These are phyloP conservation scores for Botryotinia calthae DNA, from an alignment of 2,329 filamentous ascomycete genomes.

Conservation along the genomic window DNA sequence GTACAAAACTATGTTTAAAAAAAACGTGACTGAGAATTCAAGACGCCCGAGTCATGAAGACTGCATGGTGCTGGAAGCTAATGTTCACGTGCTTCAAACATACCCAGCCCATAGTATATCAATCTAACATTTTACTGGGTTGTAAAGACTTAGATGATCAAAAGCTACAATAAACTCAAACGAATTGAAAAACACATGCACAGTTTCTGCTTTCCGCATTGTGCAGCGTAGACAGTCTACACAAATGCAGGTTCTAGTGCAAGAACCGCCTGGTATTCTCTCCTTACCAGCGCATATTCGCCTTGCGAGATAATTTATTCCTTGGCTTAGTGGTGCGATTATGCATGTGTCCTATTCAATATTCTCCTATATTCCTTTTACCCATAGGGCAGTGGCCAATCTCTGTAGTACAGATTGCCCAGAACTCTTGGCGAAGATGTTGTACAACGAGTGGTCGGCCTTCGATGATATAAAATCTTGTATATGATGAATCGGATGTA, in stretches of 20 bases:
- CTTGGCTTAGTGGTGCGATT: neutral
- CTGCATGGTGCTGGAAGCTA: neutral
- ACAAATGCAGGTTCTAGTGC: neutral
- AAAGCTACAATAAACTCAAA: neutral
- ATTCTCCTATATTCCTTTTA: neutral
- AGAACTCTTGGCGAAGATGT: conserved; percentile 1
- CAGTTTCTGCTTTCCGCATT: neutral
- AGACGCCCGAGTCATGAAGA: neutral
- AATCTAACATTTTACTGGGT: neutral
- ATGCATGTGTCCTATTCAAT: neutral
- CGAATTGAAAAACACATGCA: neutral
- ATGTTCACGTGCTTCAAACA: neutral
- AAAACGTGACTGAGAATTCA: neutral
- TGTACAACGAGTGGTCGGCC: neutral
- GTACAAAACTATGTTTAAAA: neutral
- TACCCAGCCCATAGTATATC: neutral
- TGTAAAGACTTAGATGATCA: neutral
- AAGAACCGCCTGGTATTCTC: neutral
- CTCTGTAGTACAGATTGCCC: neutral
- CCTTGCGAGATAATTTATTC: neutral
- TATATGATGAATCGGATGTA: neutral
- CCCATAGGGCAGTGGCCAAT: neutral
- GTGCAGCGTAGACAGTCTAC: neutral
- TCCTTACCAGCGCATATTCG: neutral
- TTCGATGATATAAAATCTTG: neutral